These are phyloP conservation scores for Hymenoscyphus linearis DNA, from an alignment of 2,329 filamentous ascomycete species.

Conservation along the genomic window DNA sequence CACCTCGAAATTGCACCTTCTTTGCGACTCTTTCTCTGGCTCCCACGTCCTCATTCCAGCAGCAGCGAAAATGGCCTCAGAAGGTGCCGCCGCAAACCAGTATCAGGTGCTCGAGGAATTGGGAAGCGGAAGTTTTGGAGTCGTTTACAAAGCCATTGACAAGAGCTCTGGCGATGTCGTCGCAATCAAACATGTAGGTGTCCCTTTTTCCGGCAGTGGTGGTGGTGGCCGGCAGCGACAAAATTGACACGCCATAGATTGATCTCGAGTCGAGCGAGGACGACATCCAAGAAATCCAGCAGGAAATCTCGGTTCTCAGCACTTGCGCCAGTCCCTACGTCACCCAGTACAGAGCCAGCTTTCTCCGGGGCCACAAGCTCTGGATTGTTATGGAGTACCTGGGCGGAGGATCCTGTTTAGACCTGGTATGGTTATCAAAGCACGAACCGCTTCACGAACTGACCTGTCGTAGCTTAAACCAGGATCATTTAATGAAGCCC, in stretches of 20 bases:
- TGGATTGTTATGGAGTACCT: constrained; percentile 99
- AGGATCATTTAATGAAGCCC: constrained; percentile 77
- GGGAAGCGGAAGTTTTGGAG: constrained; percentile 91
- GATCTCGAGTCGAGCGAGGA: constrained; percentile 98
- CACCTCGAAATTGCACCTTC: constrained; percentile 12
- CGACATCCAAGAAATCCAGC: constrained; percentile 96
- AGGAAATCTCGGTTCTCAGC: constrained; percentile 91
- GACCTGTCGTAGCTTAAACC: constrained; percentile 67
- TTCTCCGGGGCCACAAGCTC: constrained; percentile 90
- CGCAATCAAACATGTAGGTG: constrained; percentile 86
- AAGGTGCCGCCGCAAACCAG: constrained; percentile 68
- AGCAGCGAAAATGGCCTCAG: constrained; percentile 23
- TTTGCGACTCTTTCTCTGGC: constrained; percentile 12
- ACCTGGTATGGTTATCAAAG: constrained; percentile 58
- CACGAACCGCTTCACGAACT: constrained; percentile 8
- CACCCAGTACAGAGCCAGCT: constrained; percentile 94
- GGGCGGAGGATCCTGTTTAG: constrained; percentile 89
- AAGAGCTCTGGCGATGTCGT: constrained; percentile 86
- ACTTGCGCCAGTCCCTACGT: constrained; percentile 93
- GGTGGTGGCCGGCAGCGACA: too few species aligned
- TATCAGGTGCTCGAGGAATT: constrained; percentile 97
- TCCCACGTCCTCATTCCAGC: constrained; percentile 9
- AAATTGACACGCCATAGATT: constrained; percentile 56
- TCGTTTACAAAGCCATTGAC: constrained; percentile 96
- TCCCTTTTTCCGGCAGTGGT: constrained; percentile 5